Conservation (phyloP, 768 basidiomycete species). For the Royoungia palumana region DNA sequence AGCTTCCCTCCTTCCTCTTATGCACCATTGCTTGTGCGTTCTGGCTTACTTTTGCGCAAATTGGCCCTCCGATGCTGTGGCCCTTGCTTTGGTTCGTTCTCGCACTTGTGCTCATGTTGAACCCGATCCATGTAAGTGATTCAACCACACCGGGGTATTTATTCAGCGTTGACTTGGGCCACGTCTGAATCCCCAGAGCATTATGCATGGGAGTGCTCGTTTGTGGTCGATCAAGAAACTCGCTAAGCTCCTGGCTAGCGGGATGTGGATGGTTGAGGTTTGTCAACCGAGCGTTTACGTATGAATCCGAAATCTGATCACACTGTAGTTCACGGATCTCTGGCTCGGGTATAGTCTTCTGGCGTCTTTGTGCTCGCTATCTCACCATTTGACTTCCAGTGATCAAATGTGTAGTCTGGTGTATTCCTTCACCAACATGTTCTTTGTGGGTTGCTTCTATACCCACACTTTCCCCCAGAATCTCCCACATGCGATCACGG, state of each 20-base stretch:
- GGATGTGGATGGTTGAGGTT: conserved; percentile 74
- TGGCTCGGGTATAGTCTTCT: conserved; percentile 69
- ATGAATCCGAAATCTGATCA: conserved; percentile 3
- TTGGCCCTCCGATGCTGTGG: conserved; percentile 75
- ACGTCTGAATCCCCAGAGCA: conserved; percentile 45
- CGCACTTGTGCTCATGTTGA: conserved; percentile 53
- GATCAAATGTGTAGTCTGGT: conserved; percentile 81
- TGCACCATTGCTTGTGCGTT: conserved; percentile 73
- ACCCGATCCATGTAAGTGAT: conserved; percentile 68
- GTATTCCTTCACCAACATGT: conserved; percentile 72
- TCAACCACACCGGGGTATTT: not conserved
- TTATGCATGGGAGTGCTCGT: conserved; percentile 37
- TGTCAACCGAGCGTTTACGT: conserved; percentile 1
- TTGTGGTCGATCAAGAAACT: conserved; percentile 78
- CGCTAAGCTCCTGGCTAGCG: conserved; percentile 63
- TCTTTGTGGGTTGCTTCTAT: conserved; percentile 75
- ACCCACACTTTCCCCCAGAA: conserved; percentile 13
- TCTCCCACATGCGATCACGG: no score
- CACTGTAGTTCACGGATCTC: conserved; percentile 72
- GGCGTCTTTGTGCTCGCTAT: not conserved
- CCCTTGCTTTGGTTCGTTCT: conserved; percentile 79
- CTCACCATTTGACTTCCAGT: conserved; percentile 34
- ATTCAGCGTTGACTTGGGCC: not conserved
- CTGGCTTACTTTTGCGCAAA: conserved; percentile 74
- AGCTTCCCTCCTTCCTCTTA: conserved; percentile 83